phyloP scores from a whole-genome alignment of 345 rosid species.

The Limnanthes douglasii region DNA sequence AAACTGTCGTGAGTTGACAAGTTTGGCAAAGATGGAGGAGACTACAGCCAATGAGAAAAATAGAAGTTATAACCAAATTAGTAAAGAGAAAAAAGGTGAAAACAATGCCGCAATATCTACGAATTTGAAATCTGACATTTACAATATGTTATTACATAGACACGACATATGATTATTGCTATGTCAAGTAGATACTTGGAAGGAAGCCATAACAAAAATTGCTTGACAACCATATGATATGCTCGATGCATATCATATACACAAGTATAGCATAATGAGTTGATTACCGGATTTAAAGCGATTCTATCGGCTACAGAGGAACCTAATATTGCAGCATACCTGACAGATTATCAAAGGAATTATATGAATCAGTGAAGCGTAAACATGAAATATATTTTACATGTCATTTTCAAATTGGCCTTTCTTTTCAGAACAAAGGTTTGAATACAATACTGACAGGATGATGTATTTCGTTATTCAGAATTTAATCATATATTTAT shows the following conservation, averaged over 20 bases:
- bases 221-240: too few species aligned
- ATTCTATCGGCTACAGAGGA: constrained; percentile 35
- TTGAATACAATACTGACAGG: constrained; percentile 1
- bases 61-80: too few species aligned
- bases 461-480: neutral
- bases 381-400: neutral
- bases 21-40: constrained; percentile 62
- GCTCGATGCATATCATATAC: neutral
- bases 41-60: too few species aligned
- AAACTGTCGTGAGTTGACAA: constrained; percentile 26
- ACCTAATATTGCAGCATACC: constrained; percentile 86
- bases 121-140: too few species aligned
- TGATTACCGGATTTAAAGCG: constrained; percentile 44
- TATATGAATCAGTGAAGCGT: neutral
- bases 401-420: neutral
- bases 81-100: too few species aligned
- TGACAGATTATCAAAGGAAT: constrained; percentile 13
- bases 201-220: too few species aligned
- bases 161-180: too few species aligned
- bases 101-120: too few species aligned
- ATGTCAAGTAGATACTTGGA: too few species aligned
- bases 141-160: too few species aligned
- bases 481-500: neutral
- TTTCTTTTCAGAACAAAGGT: neutral
- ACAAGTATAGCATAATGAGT: neutral